phyloP scores from a whole-genome alignment of 768 basidiomycete genomes.

The Boletus rufocinnamomeus region DNA sequence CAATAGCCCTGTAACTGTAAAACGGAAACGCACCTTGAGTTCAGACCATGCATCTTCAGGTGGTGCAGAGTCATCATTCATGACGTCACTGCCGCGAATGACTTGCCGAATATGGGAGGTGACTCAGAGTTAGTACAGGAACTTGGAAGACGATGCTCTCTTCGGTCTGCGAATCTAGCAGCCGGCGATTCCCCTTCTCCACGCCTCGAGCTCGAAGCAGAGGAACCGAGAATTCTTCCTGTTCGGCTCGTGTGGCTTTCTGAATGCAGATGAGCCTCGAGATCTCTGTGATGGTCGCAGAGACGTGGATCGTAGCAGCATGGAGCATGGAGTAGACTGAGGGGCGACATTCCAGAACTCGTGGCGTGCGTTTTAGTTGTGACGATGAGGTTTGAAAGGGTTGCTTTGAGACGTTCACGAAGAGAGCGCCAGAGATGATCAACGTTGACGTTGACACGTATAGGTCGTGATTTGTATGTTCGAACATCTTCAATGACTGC shows the following conservation, averaged over 20 bases:
- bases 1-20: not conserved
- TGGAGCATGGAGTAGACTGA: conserved; percentile 92
- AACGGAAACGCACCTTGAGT: conserved; percentile 56
- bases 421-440: conserved; percentile 63
- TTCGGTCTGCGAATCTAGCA: conserved; percentile 43
- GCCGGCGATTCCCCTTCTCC: conserved; percentile 30
- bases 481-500: conserved; percentile 87
- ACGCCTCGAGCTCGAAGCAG: conserved; percentile 34
- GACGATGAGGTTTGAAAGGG: conserved; percentile 84
- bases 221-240: conserved; percentile 61
- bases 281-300: conserved; percentile 84
- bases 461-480: conserved; percentile 67
- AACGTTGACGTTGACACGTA: conserved; percentile 61
- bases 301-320: conserved; percentile 95
- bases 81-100: conserved; percentile 43
- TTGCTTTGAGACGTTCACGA: conserved; percentile 79
- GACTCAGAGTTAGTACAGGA: conserved; percentile 77
- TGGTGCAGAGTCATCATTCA: conserved; percentile 67
- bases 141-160: too few relatives aligned
- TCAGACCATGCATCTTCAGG: conserved; percentile 83
- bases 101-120: conserved; percentile 69
- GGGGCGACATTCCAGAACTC: conserved; percentile 88
- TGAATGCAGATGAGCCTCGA: conserved; percentile 78
- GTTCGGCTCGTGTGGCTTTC: conserved; percentile 71
- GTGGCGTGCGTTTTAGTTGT: conserved; percentile 92